Base-by-base conservation (phyloP, 1,284 basidiomycete species). In the Tremellales sp. region DNA sequence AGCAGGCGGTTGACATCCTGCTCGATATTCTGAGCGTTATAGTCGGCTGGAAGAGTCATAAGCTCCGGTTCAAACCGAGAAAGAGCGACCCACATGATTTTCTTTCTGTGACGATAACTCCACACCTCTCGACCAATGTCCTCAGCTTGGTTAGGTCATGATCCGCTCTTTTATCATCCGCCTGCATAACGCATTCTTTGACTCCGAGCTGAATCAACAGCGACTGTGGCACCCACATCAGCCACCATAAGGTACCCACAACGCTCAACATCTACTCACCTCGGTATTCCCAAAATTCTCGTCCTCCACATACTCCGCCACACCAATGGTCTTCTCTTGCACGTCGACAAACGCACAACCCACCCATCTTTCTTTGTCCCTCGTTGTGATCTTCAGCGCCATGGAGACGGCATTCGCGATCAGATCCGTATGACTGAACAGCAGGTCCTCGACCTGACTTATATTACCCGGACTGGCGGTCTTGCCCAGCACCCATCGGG, bases 251-350 rank as follows among this genome's bases (percentile, higher is more conserved):
- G 29, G 26, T 7, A 19, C 18, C 44, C 36, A 43, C 13, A 26
- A 34, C 29, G n/a, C 32, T 34, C 22, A 37, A 35, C 6, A 24
- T 22, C 9, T 10, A 37, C 43, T 39, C 47, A 91, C 91, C 78
- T 98, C 94, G 3, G 86, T 86, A 65, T 98, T 98, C 1, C 89
- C 92, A 72, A 93, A 97, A 10, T 93, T 76, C 54, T 98, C 95
- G 61, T 94, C 95, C 65, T 99, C 95, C 1, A 85, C 82, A 61
- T 89, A 98, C 56, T 98, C 90, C 14, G 88, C 79, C 75, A 97
- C 55, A 72, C 79, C 73, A 24, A 81, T 66, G 36, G 72, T 67
- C 43, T 77, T 75, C 47, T 76, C 71, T 40, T 76, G 75, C 16
- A 77, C 77, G 61, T 81, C 79, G 13, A 77, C 75, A 52, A 77